Evolutionary conservation across 441 rosid species (phyloP).

Genomic region (Eugenia klotzschiana): DNA sequence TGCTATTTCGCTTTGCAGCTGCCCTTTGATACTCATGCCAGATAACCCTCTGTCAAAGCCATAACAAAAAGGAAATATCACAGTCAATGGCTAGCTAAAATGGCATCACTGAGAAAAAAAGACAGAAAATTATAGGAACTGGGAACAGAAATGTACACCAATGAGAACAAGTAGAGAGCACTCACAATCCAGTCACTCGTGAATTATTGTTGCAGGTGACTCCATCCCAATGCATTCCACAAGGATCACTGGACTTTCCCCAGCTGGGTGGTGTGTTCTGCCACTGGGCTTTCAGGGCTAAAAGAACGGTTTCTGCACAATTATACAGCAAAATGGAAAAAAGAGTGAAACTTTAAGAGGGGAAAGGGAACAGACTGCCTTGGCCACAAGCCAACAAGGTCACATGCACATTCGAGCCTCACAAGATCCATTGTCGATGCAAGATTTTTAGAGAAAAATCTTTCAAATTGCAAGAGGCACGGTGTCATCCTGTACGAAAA

Average conservation of each 20-base stretch:
- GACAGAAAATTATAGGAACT: not conserved
- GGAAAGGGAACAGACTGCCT: not conserved
- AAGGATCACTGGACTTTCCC: conserved; percentile 54
- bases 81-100: not conserved
- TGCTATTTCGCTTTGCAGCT: conserved; percentile 74
- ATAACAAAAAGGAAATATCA: not conserved
- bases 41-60: conserved; percentile 46
- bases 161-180: not conserved
- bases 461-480: not conserved
- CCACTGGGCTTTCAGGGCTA: conserved; percentile 66
- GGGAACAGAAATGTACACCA: not conserved
- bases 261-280: conserved; percentile 64
- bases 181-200: conserved; percentile 72
- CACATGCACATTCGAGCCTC: not conserved
- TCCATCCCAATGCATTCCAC: conserved; percentile 82
- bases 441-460: not conserved
- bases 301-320: conserved; percentile 48
- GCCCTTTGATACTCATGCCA: conserved; percentile 67
- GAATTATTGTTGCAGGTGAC: conserved; percentile 39
- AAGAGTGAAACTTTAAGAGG: not conserved
- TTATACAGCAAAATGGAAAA: not conserved
- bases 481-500: not conserved
- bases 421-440: not conserved
- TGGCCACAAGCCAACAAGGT: not conserved
- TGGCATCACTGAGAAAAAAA: not conserved